Percentiles rank a stretch among this genome's conserved stretches.
Evolutionary conservation across 1,284 basidiomycete species (phyloP).

Genomic region (Polyporus tsugae): DNA sequence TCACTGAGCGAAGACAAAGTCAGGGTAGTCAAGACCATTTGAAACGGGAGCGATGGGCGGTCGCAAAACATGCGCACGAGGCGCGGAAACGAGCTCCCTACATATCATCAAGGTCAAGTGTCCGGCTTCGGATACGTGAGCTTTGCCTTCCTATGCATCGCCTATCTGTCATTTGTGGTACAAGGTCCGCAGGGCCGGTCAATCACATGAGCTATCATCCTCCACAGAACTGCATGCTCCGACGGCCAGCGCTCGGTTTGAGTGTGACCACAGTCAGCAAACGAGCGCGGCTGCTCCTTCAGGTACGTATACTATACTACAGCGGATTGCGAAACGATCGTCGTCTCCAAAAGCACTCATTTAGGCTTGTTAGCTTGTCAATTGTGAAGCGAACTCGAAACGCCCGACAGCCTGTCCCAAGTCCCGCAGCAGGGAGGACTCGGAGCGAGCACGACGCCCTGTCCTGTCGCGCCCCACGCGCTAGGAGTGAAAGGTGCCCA

Average conservation of each 20-base stretch:
- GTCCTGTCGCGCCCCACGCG: not conserved
- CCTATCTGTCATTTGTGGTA: not conserved
- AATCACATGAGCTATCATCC: not conserved
- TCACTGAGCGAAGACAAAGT: no score
- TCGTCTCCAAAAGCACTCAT: not conserved
- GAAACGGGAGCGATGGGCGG: no score
- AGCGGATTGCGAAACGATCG: not conserved
- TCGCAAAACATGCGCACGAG: no score
- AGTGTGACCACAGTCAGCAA: not conserved
- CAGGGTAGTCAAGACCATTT: no score
- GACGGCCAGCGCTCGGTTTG: not conserved
- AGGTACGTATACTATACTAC: not conserved
- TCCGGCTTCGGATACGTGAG: not conserved
- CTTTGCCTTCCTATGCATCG: not conserved
- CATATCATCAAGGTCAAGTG: no score
- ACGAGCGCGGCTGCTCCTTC: not conserved
- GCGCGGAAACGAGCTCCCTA: no score
- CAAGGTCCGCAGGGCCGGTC: not conserved
- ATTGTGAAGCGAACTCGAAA: not conserved
- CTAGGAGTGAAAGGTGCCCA: no score
- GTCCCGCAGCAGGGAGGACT: no score
- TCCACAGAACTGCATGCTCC: not conserved
- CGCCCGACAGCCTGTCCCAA: not conserved
- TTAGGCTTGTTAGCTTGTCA: not conserved
- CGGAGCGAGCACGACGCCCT: not conserved